Evolutionary conservation across 148 eudicot genomes (phyloP), one percentile per base, ranked within the genome.

Genomic region (Rheum nobile): DNA sequence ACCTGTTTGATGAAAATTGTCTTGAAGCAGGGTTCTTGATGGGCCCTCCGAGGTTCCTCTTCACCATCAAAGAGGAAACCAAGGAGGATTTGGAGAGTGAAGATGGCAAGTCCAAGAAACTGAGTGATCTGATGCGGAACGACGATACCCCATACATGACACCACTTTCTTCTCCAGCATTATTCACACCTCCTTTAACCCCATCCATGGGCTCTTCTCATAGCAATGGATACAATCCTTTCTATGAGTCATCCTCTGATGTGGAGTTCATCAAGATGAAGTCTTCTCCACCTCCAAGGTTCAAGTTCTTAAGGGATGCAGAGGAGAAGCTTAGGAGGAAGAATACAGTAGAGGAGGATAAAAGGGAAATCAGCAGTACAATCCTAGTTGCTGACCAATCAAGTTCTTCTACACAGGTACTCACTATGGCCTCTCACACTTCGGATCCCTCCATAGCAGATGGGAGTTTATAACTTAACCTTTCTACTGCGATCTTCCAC

Each of bases 51-150:
- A 79, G 97, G 55, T 87, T 85, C 82, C 84, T 91, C 32, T 91
- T 83, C 88, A 82, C 97, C 4, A 91, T 91, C 38, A 83, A 83
- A n/a, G 97, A 91, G 71, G 97, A 88, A 80, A 87, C 97, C 26
- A 86, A 78, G 42, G 97, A 91, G 29, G 97, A 91, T 75, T 80
- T 91, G 77, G 97, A 87, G 35, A 77, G 84, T 67, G 92, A 90
- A 79, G 91, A 90, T 80, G 84, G 82, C 24, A 77, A 81, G 76
- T 52, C 70, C 38, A 68, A 69, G 28, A 90, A 86, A 73, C 82
- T 87, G 50, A 83, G 78, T 83, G 87, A 91, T 35, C 67, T 85
- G 32, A 13, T 86, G 32, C 72, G 72, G 17, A 74, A 17, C 7
- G 71, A 50, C 39, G 88, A 83, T 31, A 84, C 83, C 29, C 89